These are phyloP conservation scores for Boletus rubropictus DNA, from an alignment of 768 basidiomycete genomes.

Conservation along the genomic window DNA sequence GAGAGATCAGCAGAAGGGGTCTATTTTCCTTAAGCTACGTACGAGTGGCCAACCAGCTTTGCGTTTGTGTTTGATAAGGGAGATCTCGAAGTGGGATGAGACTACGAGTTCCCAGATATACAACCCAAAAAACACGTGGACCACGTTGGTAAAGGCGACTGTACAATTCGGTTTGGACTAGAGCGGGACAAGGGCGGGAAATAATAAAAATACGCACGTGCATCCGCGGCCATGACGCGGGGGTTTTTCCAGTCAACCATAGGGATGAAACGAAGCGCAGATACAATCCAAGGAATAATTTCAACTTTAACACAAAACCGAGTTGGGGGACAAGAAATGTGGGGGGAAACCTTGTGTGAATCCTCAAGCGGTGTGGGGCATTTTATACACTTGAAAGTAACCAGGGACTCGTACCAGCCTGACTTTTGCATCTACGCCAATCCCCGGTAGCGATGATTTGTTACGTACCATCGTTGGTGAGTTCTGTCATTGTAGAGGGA, in stretches of 20 bases:
- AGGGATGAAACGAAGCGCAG: slow-evolving; percentile 11
- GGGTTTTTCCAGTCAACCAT: slow-evolving; percentile 27
- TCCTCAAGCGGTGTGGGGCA: slow-evolving; percentile 1
- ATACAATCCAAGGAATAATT: slow-evolving; percentile 10
- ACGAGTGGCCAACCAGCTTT: slow-evolving; percentile 68
- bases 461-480: slow-evolving; percentile 17
- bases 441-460: slow-evolving; percentile 5
- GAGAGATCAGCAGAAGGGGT: slow-evolving; percentile 2
- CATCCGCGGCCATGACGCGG: slow-evolving; percentile 17
- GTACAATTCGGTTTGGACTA: slow-evolving; percentile 1
- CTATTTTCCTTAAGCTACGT: slow-evolving; percentile 22
- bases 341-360: slow-evolving; percentile 2
- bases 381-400: slow-evolving; percentile 24
- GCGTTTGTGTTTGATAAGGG: slow-evolving; percentile 51
- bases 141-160: slow-evolving; percentile 57
- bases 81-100: slow-evolving; percentile 65
- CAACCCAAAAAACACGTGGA: slow-evolving; percentile 59
- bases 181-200: not conserved
- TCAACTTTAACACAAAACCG: slow-evolving; percentile 6
- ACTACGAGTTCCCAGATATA: slow-evolving; percentile 64
- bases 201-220: slow-evolving; percentile 15
- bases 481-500: not conserved
- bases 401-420: slow-evolving; percentile 15
- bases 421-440: slow-evolving; percentile 6
- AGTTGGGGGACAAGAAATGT: slow-evolving; percentile 3